Conservation (phyloP, 2,329 filamentous ascomycete genomes). For the Fusarium austroafricanum region DNA sequence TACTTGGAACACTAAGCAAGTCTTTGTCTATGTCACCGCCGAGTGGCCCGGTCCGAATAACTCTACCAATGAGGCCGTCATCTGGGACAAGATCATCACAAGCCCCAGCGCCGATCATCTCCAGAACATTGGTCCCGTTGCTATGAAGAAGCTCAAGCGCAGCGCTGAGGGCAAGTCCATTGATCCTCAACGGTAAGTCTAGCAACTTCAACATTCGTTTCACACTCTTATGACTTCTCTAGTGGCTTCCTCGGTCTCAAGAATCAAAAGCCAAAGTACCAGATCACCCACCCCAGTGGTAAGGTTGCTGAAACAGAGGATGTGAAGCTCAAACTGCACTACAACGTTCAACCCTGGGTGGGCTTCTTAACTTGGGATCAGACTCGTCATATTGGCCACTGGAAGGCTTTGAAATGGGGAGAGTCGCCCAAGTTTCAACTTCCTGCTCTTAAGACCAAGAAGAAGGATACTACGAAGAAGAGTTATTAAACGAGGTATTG, state of each 20-base stretch:
- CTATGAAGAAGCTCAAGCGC: constrained; percentile 71
- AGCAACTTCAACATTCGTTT: not conserved
- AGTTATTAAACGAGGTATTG: constrained; percentile 22
- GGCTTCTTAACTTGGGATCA: constrained; percentile 87
- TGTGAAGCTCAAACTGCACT: constrained; percentile 84
- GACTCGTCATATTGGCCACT: constrained; percentile 65
- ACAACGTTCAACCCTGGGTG: constrained; percentile 99
- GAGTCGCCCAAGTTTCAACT: constrained; percentile 72
- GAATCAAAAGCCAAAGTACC: constrained; percentile 94
- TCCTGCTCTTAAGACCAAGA: constrained; percentile 73
- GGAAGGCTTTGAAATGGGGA: constrained; percentile 75
- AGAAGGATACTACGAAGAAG: constrained; percentile 45
- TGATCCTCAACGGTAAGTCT: constrained; percentile 65
- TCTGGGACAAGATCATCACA: constrained; percentile 97
- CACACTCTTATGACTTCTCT: not conserved
- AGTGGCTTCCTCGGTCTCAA: constrained; percentile 81
- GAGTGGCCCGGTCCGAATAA: constrained; percentile 65
- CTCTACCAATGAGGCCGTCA: constrained; percentile 78
- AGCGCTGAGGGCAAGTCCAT: constrained; percentile 70
- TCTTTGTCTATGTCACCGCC: constrained; percentile 96
- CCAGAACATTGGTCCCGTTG: constrained; percentile 68
- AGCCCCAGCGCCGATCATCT: constrained; percentile 73
- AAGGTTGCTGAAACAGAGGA: constrained; percentile 79
- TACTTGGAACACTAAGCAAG: constrained; percentile 99
- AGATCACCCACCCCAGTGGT: constrained; percentile 90